Evolutionary conservation across 352 stramenopile genomes (phyloP), one percentile per base, ranked within the genome.

Genomic region (Halophytophthora batemanensis): DNA sequence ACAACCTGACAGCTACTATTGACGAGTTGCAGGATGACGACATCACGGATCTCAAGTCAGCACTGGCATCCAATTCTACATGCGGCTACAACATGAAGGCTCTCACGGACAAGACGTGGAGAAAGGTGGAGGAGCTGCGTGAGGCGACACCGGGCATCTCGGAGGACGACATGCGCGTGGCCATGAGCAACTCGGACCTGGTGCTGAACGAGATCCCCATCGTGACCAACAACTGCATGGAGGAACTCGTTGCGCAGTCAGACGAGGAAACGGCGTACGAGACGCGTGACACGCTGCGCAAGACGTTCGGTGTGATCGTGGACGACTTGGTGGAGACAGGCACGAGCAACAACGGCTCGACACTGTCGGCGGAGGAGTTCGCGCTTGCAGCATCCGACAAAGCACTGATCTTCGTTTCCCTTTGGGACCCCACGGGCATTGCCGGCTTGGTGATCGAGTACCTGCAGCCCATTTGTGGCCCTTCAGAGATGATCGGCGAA

Each of bases 401-500:
- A 31, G 54, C 49, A 10, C 22, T 69, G 17, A 66, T 46, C 47
- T 45, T 56, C 8, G 39, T 44, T 35, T 55, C 45, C 22, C 46
- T 45, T n/a, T 61, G 65, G 33, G 61, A 65, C 35, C 55, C 61
- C 40, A 66, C 19, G 25, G 61, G 56, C 44, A 50, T 69, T 31
- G 54, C 60, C 29, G 63, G 50, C 34, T 42, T 64, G 33, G 59
- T 64, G 8, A 56, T 50, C 37, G 61, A 65, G n/a, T 69, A 65
- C 38, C 60, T 65, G 22, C 46, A 61, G 42, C 45, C 46, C 6
- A 64, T 74, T n/a, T 77, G 67, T 14, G 65, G 69, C 2, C 69
- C 65, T 1, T 73, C 69, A 17, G 17, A 54, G 22, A 64, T 76
- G 51, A 56, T 77, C 21, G 68, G 68, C 13, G 64, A 77, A 23